Conservation (phyloP, 345 rosid species). For the Excoecaria cochinchinensis region DNA sequence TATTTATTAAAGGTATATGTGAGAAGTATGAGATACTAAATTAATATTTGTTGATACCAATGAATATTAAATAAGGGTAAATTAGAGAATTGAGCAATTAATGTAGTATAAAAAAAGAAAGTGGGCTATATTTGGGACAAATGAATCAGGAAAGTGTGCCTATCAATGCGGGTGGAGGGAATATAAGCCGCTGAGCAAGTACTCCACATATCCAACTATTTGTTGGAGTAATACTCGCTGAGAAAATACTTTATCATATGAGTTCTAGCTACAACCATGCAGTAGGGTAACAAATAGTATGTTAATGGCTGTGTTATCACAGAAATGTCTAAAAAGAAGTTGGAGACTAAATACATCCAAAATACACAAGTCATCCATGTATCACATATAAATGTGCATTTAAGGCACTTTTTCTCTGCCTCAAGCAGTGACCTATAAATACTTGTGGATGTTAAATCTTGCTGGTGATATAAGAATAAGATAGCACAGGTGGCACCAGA, state of each 20-base stretch:
- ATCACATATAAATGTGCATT: conserved; percentile 9
- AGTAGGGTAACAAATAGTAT: not conserved
- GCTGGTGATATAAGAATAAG: not conserved
- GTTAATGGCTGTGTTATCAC: not conserved
- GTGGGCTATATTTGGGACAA: too few relatives aligned
- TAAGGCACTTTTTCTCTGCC: not conserved
- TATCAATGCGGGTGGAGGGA: too few relatives aligned
- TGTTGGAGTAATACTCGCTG: conserved; percentile 3
- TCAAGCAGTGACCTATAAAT: not conserved
- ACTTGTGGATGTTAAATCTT: not conserved
- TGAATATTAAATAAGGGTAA: too few relatives aligned
- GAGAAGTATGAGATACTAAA: too few relatives aligned
- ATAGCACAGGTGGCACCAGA: conserved; percentile 9
- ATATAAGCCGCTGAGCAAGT: not conserved
- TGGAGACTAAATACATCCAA: too few relatives aligned
- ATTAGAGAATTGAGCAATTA: too few relatives aligned
- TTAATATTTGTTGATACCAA: too few relatives aligned
- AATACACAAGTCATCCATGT: conserved; percentile 10
- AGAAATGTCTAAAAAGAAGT: not conserved
- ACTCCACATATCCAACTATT: not conserved
- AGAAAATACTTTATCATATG: conserved; percentile 6
- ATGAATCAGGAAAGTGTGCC: too few relatives aligned
- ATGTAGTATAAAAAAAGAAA: too few relatives aligned
- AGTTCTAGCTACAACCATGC: not conserved
- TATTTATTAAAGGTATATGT: too few relatives aligned